Evolutionary conservation across 2,329 filamentous ascomycete species (phyloP), one percentile per base, ranked within the genome.

Genomic region (Colletotrichum plurivorum): DNA sequence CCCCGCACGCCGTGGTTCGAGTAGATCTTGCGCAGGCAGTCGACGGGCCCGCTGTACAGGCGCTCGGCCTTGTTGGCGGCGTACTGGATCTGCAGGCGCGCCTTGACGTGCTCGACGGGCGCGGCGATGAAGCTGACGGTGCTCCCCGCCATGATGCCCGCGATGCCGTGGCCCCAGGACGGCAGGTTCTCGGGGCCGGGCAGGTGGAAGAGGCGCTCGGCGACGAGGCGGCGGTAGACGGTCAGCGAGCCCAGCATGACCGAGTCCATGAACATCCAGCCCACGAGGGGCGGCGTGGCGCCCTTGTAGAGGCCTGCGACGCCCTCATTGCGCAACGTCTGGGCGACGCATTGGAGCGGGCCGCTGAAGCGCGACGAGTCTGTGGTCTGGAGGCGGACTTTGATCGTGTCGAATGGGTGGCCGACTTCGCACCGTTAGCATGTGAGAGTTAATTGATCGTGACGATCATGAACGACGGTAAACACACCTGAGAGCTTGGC

Each of bases 231-330:
- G 45, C 95, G 93, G 84, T 98, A 98, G 57, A 97, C 88, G 25
- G 93, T 97, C 73, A 99, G 85, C 18, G 93, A 97, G 49, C 96
- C 96, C 41, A 98, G 88, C 95, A 98, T 97, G 68, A 91, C 79
- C 49, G 84, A 88, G 83, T 99, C 96, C 95, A 98, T 98, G 76
- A 97, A 94, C 69, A 98, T 97, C 96, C 96, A 98, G 75, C 96
- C 96, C 59, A 98, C 90, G 56, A 98, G 85, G 60, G 96, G 96
- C 64, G 95, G 95, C 31, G 93, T 94, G 12, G 94, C 94, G 75
- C 95, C 95, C 83, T 98, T 99, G 87, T 98, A 99, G 49, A 99
- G 85, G 3, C 94, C 96, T 58, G 87, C 82, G 54, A 97, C 82
- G 55, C 95, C 95, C 81, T 99, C 96, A 78, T 94, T 92, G 69